Conservation (phyloP, 805 yeast genomes). For the Brettanomyces nanus region DNA sequence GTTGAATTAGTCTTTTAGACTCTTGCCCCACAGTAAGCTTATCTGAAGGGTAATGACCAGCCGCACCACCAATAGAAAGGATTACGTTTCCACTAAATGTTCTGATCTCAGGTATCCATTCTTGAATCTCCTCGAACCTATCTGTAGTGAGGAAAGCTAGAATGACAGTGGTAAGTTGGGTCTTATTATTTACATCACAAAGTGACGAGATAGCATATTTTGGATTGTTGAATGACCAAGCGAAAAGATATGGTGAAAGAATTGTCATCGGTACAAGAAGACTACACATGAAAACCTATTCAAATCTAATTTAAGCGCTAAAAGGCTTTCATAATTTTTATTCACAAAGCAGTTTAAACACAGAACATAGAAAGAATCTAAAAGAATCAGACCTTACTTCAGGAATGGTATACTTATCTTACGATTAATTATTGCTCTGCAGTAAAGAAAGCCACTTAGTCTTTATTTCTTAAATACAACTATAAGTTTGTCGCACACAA, state of each 20-base stretch:
- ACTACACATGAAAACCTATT: too few species aligned
- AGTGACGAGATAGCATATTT: slow-evolving; percentile 13
- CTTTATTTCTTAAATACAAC: too few species aligned
- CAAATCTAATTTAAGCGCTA: too few species aligned
- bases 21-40: slow-evolving; percentile 10
- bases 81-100: slow-evolving; percentile 15
- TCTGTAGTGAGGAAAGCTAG: slow-evolving; percentile 21
- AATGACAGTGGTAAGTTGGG: slow-evolving; percentile 14
- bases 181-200: slow-evolving; percentile 9
- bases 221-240: slow-evolving; percentile 20
- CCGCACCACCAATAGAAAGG: slow-evolving; percentile 26
- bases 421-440: too few species aligned
- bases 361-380: too few species aligned
- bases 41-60: slow-evolving; percentile 19
- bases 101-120: slow-evolving; percentile 19
- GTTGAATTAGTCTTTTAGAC: slow-evolving; percentile 6
- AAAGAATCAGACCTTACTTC: too few species aligned
- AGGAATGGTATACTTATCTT: too few species aligned
- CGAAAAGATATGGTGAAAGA: slow-evolving; percentile 24
- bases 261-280: too few species aligned
- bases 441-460: too few species aligned
- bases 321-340: too few species aligned
- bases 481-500: too few species aligned
- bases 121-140: slow-evolving; percentile 17
- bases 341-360: too few species aligned